Evolutionary conservation across 2,329 filamentous ascomycete species (phyloP).

Genomic region (Pseudogymnoascus sp.): DNA sequence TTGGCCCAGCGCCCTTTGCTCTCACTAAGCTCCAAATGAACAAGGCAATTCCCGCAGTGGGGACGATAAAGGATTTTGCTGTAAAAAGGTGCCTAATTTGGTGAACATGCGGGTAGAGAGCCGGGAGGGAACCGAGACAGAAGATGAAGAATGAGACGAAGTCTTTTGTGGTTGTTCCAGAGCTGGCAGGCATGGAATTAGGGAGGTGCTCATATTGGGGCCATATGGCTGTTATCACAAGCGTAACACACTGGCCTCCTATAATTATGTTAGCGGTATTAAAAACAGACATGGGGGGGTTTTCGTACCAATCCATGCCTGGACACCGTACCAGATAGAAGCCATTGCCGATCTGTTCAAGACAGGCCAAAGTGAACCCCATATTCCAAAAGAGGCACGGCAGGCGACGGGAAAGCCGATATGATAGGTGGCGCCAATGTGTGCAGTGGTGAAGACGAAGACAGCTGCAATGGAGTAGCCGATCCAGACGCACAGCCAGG

Average conservation of each 20-base stretch:
- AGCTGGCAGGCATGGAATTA: constrained; percentile 57
- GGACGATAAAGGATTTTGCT: constrained; percentile 79
- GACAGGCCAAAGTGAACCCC: constrained; percentile 82
- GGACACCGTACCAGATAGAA: constrained; percentile 84
- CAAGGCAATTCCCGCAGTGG: constrained; percentile 71
- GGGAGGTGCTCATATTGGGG: constrained; percentile 50
- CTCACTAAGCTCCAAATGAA: constrained; percentile 81
- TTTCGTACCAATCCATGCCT: constrained; percentile 60
- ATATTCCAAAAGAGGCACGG: constrained; percentile 77
- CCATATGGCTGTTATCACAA: constrained; percentile 89
- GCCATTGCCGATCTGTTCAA: constrained; percentile 75
- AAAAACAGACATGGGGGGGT: background rate
- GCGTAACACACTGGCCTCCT: constrained; percentile 72
- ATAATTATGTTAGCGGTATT: background rate
- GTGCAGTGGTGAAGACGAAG: constrained; percentile 72
- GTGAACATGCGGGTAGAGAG: constrained; percentile 84
- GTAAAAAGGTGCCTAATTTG: constrained; percentile 86
- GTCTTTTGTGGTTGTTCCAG: constrained; percentile 66
- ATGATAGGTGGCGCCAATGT: constrained; percentile 81
- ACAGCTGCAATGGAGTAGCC: constrained; percentile 71
- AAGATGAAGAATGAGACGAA: constrained; percentile 83
- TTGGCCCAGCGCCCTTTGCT: constrained; percentile 76
- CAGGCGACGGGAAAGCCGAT: constrained; percentile 80
- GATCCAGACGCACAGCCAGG: constrained; percentile 80
- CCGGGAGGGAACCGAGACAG: constrained; percentile 72